Evolutionary conservation across 768 basidiomycete genomes (phyloP).

Genomic region (Boletus sensibilis): DNA sequence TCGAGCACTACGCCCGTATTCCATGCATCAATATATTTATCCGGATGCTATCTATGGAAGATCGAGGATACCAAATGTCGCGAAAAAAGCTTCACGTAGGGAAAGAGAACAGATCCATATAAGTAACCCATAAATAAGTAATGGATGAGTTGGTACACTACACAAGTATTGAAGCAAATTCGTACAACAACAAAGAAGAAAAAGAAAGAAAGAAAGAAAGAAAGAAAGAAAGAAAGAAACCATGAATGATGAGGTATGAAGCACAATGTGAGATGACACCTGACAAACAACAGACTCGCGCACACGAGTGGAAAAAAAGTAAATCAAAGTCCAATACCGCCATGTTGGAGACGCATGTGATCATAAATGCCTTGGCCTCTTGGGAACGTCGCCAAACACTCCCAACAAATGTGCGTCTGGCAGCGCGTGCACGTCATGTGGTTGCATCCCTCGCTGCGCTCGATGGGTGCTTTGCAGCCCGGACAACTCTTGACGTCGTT

Average conservation of each 20-base stretch:
- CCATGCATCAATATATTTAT: slow-evolving; percentile 18
- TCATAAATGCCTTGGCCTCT: slow-evolving; percentile 70
- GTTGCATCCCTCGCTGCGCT: slow-evolving; percentile 75
- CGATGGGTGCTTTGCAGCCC: slow-evolving; percentile 66
- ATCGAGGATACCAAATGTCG: neutral
- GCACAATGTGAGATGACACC: slow-evolving; percentile 6
- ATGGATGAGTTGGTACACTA: neutral
- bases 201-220: neutral
- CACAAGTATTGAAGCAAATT: neutral
- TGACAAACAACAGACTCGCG: neutral
- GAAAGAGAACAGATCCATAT: slow-evolving; percentile 13
- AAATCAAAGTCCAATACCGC: slow-evolving; percentile 51
- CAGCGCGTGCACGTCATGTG: slow-evolving; percentile 80
- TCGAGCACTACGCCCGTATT: neutral
- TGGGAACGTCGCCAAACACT: slow-evolving; percentile 69
- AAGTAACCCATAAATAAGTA: slow-evolving; percentile 26
- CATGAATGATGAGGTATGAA: neutral
- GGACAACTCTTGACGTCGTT: slow-evolving; percentile 77
- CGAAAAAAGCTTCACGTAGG: neutral
- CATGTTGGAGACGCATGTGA: slow-evolving; percentile 71
- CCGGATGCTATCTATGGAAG: slow-evolving; percentile 12
- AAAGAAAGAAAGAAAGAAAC: neutral
- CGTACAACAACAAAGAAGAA: slow-evolving; percentile 16
- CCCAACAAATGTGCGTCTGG: slow-evolving; percentile 80
- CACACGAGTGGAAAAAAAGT: neutral